Evolutionary conservation across 2,329 filamentous ascomycete genomes (phyloP), one percentile per base, ranked within the genome.

Genomic region (Cordyceps tenuipes): DNA sequence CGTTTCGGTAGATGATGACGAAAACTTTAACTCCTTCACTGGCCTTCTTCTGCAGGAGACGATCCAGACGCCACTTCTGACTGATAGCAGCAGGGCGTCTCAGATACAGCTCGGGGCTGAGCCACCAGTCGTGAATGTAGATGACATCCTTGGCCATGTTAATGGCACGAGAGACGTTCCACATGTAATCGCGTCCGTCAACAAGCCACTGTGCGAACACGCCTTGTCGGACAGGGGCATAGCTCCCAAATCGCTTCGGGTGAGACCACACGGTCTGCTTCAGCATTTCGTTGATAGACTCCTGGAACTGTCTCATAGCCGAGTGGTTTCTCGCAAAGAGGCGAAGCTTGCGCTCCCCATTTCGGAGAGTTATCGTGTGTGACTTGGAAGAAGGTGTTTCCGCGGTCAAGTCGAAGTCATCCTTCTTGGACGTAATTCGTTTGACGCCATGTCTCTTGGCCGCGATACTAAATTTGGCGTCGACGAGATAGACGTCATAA

Each of bases 101-200:
- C 86, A 97, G 87, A 76, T 99, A 99, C 49, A 99, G 77, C 73
- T 99, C 93, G 1, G 94, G 94, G 66, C 90, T 97, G 46, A 99
- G 77, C 94, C 94, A 99, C 94, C 94, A 99, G 73, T 97, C 94
- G 71, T 99, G 94, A 63, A 99, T 97, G 73, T 97, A 97, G 66
- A 99, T 93, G 63, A 97, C 93, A 75, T 97, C 94, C 68, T 90
- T 90, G 9, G 94, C 94, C 85, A 97, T 96, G 70, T 91, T 94
- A 68, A 99, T 95, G 13, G 94, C 94, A 64, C 93, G 85, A 12
- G 93, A 97, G 8, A 97, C 91, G 71, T 97, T 96, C 94, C 94
- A 99, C 93, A 97, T 97, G 77, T 97, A 95, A 71, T 99, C 94
- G 66, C 94, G 85, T 17, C 90, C 94, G 73, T 99, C 94, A 0